Percentiles rank a stretch among this genome's conserved stretches.
Conservation (phyloP, 179 eudicot genomes). For the Corrigiola litoralis region DNA sequence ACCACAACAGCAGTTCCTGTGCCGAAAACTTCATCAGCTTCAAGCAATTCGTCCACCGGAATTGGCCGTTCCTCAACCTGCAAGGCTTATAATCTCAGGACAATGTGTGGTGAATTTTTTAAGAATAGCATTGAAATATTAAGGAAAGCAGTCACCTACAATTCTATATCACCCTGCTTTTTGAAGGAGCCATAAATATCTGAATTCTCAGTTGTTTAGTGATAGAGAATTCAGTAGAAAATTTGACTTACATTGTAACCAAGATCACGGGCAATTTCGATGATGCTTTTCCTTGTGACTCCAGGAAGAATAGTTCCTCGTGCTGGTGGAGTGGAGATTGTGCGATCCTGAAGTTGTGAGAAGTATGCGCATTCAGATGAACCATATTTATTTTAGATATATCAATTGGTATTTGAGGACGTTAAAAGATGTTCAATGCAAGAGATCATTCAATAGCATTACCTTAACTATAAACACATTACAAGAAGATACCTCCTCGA, state of each 20-base stretch:
- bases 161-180: neutral
- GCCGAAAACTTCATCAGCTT: constrained; percentile 82
- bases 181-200: no score
- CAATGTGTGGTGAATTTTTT: no score
- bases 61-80: constrained; percentile 70
- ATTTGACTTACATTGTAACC: constrained; percentile 28
- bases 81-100: neutral
- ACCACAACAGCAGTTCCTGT: constrained; percentile 79
- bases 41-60: constrained; percentile 54
- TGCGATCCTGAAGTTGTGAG: constrained; percentile 17
- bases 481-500: constrained; percentile 43
- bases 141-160: neutral
- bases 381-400: neutral
- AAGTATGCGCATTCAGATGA: neutral
- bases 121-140: neutral
- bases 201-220: neutral
- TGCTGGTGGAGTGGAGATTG: constrained; percentile 34
- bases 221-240: neutral
- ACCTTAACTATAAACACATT: constrained; percentile 42
- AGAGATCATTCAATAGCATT: neutral
- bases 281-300: constrained; percentile 33
- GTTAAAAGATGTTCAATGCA: neutral
- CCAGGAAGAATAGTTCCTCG: constrained; percentile 40
- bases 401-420: neutral
- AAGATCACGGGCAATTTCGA: constrained; percentile 32